Percentiles rank a stretch among this genome's conserved stretches.
Evolutionary conservation across 2,329 filamentous ascomycete species (phyloP).

Genomic region (Grosmannia penicillata): DNA sequence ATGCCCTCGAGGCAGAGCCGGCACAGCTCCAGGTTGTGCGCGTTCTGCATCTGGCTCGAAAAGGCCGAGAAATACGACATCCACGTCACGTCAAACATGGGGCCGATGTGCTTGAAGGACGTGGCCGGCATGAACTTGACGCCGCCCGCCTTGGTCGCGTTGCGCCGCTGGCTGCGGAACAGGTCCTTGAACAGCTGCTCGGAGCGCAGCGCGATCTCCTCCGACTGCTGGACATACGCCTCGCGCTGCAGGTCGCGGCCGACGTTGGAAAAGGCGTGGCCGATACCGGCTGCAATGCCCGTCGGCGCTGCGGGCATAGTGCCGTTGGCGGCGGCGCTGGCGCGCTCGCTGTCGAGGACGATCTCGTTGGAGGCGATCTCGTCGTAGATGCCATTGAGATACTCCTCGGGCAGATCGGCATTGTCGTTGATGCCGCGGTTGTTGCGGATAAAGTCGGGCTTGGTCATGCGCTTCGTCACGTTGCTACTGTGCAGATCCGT

Average conservation of each 20-base stretch:
- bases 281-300: conserved; percentile 68
- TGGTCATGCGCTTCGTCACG: conserved; percentile 74
- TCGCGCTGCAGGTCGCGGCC: conserved; percentile 85
- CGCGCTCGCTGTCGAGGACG: conserved; percentile 81
- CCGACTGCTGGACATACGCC: conserved; percentile 86
- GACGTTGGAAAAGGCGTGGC: conserved; percentile 80
- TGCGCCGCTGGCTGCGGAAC: conserved; percentile 76
- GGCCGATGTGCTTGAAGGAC: conserved; percentile 86
- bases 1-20: conserved; percentile 89
- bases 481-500: conserved; percentile 90
- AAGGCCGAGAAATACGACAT: conserved; percentile 97
- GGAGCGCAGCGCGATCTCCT: conserved; percentile 65
- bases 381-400: conserved; percentile 77
- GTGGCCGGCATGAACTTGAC: conserved; percentile 80
- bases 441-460: conserved; percentile 97
- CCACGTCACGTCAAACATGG: conserved; percentile 98
- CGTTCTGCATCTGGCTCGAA: conserved; percentile 85
- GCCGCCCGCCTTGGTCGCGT: conserved; percentile 51
- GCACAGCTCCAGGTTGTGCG: conserved; percentile 83
- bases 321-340: conserved; percentile 71
- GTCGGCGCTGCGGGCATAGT: conserved; percentile 35
- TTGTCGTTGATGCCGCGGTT: conserved; percentile 97
- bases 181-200: conserved; percentile 87
- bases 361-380: conserved; percentile 89
- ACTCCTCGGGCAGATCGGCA: conserved; percentile 83